These are phyloP conservation scores for Paracorniculantispora psalliotae DNA, from an alignment of 2,329 filamentous ascomycete genomes.

Conservation along the genomic window DNA sequence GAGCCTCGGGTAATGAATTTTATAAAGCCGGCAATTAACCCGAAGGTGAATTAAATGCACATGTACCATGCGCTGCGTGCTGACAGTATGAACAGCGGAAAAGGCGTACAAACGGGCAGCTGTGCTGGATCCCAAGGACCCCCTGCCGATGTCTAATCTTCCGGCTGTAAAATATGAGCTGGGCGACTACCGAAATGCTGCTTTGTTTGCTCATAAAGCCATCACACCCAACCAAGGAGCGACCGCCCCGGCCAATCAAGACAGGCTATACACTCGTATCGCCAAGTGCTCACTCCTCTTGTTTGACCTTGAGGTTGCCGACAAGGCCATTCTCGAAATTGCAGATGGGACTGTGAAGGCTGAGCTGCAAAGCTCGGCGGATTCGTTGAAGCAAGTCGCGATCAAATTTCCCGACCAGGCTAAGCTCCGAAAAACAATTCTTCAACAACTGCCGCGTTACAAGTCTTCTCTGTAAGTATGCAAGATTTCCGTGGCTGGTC, in stretches of 20 bases:
- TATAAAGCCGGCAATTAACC: neutral
- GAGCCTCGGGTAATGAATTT: neutral
- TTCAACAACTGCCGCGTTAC: neutral
- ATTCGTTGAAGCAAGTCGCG: neutral
- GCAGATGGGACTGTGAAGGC: neutral
- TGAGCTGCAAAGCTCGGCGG: neutral
- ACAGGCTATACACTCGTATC: slow-evolving; percentile 16
- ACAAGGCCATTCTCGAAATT: slow-evolving; percentile 7
- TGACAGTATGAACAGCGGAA: neutral
- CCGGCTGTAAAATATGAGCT: slow-evolving; percentile 11
- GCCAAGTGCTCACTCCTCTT: slow-evolving; percentile 19
- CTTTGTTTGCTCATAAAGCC: slow-evolving; percentile 16
- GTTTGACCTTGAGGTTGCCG: slow-evolving; percentile 12
- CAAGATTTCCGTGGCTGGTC: too few species aligned
- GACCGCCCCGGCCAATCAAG: slow-evolving; percentile 9
- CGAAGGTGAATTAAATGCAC: neutral
- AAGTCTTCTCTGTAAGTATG: slow-evolving; percentile 1
- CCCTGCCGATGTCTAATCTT: slow-evolving; percentile 6
- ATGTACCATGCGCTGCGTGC: too few species aligned
- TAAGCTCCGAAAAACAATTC: neutral
- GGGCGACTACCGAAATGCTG: slow-evolving; percentile 3
- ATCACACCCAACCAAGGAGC: slow-evolving; percentile 8
- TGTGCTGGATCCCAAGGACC: slow-evolving; percentile 2
- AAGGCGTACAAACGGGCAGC: slow-evolving; percentile 8
- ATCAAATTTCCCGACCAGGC: neutral